phyloP scores from a whole-genome alignment of 495 filamentous ascomycete species.

The Daldinia caldariorum region DNA sequence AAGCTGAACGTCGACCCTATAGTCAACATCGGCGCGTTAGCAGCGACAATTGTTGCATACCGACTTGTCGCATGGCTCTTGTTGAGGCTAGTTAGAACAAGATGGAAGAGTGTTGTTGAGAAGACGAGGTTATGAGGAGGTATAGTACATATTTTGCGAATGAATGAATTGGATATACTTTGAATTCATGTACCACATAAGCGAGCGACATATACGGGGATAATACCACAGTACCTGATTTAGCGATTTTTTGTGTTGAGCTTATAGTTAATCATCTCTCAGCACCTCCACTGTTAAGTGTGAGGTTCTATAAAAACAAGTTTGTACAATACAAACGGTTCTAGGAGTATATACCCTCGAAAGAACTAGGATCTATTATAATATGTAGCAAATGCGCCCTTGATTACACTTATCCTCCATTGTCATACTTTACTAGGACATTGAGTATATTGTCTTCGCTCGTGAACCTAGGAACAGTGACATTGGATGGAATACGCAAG shows the following conservation, averaged over 20 bases:
- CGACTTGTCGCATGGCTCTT: constrained; percentile 70
- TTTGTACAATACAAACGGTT: no score
- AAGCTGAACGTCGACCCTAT: constrained; percentile 65
- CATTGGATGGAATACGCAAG: no score
- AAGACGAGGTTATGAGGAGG: constrained; percentile 30
- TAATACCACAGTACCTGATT: background rate
- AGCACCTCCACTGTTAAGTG: no score
- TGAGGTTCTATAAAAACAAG: no score
- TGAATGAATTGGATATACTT: background rate
- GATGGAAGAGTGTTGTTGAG: constrained; percentile 48
- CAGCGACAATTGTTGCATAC: constrained; percentile 68
- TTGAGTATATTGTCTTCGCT: no score
- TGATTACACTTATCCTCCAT: no score
- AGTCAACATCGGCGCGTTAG: constrained; percentile 69
- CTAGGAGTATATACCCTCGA: no score
- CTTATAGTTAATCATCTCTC: no score
- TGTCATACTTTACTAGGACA: no score
- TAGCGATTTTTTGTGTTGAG: background rate
- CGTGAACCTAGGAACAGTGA: no score
- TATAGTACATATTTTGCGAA: background rate
- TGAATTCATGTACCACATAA: constrained; percentile 1
- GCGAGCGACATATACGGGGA: background rate
- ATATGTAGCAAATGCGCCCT: no score
- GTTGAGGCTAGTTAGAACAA: constrained; percentile 58
- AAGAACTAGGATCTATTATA: no score